Conservation (phyloP, 345 rosid species). For the Ceriops decandra region DNA sequence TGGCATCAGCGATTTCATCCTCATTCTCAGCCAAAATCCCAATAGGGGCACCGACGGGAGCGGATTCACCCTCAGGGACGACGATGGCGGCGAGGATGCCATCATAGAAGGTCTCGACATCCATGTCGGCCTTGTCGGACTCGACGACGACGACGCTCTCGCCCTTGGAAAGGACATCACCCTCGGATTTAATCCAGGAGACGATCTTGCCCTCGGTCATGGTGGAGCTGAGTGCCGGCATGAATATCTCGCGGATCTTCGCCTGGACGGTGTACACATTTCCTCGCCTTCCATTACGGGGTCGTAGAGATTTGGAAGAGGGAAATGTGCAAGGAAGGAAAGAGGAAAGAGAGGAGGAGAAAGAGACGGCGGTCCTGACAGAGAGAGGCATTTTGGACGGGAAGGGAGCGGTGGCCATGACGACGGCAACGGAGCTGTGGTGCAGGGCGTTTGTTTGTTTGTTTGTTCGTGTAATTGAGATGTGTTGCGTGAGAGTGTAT, state of each 20-base stretch:
- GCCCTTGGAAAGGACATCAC: conserved; percentile 83
- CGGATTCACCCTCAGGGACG: conserved; percentile 83
- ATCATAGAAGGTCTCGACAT: conserved; percentile 92
- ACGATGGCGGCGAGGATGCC: conserved; percentile 95
- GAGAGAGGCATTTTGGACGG: too few species aligned
- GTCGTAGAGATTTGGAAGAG: conserved; percentile 11
- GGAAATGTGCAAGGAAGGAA: conserved; percentile 25
- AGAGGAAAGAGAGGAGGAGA: conserved; percentile 21
- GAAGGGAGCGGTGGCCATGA: conserved; percentile 1
- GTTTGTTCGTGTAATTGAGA: conserved; percentile 19
- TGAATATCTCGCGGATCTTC: conserved; percentile 94
- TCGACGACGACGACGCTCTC: conserved; percentile 96
- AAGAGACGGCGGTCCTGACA: conserved; percentile 2
- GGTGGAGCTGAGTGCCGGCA: conserved; percentile 99
- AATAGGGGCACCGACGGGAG: conserved; percentile 89
- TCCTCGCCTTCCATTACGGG: too few species aligned
- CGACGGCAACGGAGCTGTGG: background rate
- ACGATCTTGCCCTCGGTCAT: conserved; percentile 99
- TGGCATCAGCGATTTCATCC: conserved; percentile 85
- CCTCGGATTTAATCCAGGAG: conserved; percentile 93
- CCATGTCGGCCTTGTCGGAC: conserved; percentile 99
- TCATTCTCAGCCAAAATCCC: conserved; percentile 86
- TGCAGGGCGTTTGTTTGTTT: too few species aligned
- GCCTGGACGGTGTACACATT: conserved; percentile 45
- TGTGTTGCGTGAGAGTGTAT: background rate